Evolutionary conservation across 805 yeast species (phyloP), one percentile per base, ranked within the genome.

Genomic region (Zygoascus bituminiphila): DNA sequence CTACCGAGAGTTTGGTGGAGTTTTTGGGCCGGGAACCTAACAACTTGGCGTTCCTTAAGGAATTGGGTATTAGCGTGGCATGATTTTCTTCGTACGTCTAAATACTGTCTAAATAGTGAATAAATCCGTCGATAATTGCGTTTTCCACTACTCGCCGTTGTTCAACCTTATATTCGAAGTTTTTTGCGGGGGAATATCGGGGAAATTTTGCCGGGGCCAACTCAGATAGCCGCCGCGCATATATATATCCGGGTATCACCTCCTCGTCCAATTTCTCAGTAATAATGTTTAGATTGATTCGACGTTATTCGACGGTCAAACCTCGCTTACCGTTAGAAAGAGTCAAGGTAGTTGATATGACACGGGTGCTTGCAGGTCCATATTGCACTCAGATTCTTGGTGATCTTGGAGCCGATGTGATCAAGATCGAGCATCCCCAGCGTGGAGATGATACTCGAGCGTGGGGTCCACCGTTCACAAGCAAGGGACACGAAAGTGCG

Each of bases 21-120:
- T 70, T 85, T 43, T 70, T 87, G 51, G 93, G 91, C 3, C 78
- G 96, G 63, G 75, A 78, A 58, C 94, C 95, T 45, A 78, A 75
- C 57, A 76, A 81, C 42, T 77, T 73, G 26, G 89, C 94, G 0
- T 87, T 87, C 69, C 69, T 85, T 55, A 56, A 74, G 56, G 94
- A 85, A 61, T 63, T 85, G 43, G 39, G 39, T 9, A 36, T 36
- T 15, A 29, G 33, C 33, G 33, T 15, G n/a, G 33, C n/a, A 12
- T 29, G n/a, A n/a, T n/a, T n/a, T n/a, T n/a, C n/a, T n/a, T n/a
- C n/a, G n/a, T n/a, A n/a, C n/a, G n/a, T n/a, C n/a, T n/a, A n/a
- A n/a, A n/a, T n/a, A n/a, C n/a, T n/a, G n/a, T n/a, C n/a, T n/a
- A n/a, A n/a, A n/a, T n/a, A n/a, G n/a, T n/a, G n/a, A n/a, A n/a